Evolutionary conservation across 2,329 filamentous ascomycete species (phyloP), one percentile per base, ranked within the genome.

Genomic region (Phyllosticta citribraziliensis): DNA sequence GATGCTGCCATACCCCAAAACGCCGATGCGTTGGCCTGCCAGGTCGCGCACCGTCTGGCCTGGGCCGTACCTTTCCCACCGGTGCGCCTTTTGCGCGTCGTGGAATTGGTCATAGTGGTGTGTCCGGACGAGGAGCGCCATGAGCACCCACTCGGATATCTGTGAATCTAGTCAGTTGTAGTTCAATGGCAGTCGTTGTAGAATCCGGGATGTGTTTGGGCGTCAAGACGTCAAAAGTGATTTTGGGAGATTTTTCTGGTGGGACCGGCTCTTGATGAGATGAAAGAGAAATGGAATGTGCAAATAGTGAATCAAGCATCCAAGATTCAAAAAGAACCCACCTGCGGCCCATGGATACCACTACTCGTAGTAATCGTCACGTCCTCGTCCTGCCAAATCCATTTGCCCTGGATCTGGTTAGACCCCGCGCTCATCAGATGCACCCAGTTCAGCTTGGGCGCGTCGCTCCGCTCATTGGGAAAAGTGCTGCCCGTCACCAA

Each of bases 61-160:
- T 0, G 55, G 8, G 5, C 63, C 64, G 0, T 66, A 65, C 5
- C 70, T 68, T 17, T 72, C 74, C 85, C 85, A 88, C 2, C 72
- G 64, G 63, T 80, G 81, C 64, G 78, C 69, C 64, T 82, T 82
- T 70, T 88, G 85, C 63, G 78, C 75, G 56, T 85, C 79, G 56
- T 85, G 78, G n/a, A 83, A 69, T 33, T 72, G 56, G 52, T 78
- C 76, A 69, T 83, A 84, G 25, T 78, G 74, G 63, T 84, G 82
- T n/a, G 76, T 79, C 24, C 80, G 75, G n/a, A 80, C 76, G 2
- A 87, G 73, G 59, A 81, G 79, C 66, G 85, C 86, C 78, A 87
- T 77, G 27, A 87, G 71, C 12, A 84, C 81, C 84, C 85, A 88
- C 74, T 88, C 85, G 0, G 84, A 78, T 56, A 88, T 88, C 54